phyloP scores from a whole-genome alignment of 2,329 filamentous ascomycete genomes.

The Neopestalotiopsis sp. region DNA sequence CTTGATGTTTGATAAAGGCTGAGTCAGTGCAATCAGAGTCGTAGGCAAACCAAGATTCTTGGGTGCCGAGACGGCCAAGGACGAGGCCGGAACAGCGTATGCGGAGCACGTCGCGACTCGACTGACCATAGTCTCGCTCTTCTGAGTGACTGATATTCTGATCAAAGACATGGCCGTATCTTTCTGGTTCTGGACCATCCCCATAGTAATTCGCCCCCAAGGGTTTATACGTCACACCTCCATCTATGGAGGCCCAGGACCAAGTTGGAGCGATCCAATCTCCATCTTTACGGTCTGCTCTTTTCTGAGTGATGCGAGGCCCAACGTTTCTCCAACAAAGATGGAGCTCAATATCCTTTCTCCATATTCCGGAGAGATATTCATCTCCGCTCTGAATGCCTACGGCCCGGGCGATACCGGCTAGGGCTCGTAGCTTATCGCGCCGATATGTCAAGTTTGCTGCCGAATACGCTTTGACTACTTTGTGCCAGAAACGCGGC shows the following conservation, averaged over 20 bases:
- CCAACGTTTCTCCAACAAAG: neutral
- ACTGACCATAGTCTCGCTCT: neutral
- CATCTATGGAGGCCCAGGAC: neutral
- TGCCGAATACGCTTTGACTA: neutral
- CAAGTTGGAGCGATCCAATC: neutral
- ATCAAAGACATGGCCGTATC: neutral
- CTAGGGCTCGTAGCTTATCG: neutral
- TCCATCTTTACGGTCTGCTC: neutral
- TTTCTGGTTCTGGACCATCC: accelerated
- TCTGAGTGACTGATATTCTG: neutral
- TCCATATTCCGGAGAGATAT: neutral
- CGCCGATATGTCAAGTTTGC: neutral
- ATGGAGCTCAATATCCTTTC: neutral
- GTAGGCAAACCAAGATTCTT: neutral
- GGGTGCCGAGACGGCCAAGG: neutral
- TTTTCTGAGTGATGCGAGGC: neutral
- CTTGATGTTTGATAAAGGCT: neutral
- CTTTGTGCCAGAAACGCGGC: neutral
- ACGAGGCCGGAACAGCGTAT: neutral
- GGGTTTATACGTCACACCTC: neutral
- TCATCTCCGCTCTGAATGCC: neutral
- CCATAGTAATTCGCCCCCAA: neutral
- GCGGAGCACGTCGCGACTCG: neutral
- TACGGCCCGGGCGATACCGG: neutral
- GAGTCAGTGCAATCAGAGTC: neutral